phyloP scores from a whole-genome alignment of 2,329 filamentous ascomycete genomes.

The Gremmenia infestans region DNA sequence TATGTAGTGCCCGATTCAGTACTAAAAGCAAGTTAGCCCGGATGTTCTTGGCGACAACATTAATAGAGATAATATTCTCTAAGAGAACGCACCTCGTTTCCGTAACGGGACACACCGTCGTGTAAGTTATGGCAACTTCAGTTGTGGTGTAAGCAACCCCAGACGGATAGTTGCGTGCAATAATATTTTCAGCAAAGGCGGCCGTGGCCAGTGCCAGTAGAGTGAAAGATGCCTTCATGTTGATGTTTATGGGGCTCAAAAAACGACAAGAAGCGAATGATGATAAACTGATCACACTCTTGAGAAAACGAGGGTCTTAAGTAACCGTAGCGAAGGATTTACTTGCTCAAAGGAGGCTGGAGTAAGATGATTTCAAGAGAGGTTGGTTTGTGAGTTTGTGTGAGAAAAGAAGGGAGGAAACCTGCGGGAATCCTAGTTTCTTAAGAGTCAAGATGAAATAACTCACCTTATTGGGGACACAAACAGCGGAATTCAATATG shows the following conservation, averaged over 20 bases:
- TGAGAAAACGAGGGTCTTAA: slow-evolving; percentile 20
- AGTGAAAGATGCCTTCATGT: slow-evolving; percentile 27
- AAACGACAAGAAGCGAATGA: slow-evolving; percentile 10
- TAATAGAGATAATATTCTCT: not conserved
- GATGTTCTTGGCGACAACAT: not conserved
- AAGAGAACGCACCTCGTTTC: slow-evolving; percentile 16
- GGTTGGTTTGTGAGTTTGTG: slow-evolving; percentile 24
- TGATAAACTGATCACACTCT: slow-evolving; percentile 6
- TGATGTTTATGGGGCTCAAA: slow-evolving; percentile 9
- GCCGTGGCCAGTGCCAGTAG: slow-evolving; percentile 24
- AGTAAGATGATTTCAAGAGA: slow-evolving; percentile 12
- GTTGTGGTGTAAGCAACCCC: slow-evolving; percentile 14
- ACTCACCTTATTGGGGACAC: not conserved
- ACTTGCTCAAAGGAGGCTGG: slow-evolving; percentile 27
- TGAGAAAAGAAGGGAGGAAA: slow-evolving; percentile 15
- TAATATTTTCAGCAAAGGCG: slow-evolving; percentile 16
- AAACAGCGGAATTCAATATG: too few species aligned
- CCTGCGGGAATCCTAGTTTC: slow-evolving; percentile 17
- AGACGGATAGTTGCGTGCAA: slow-evolving; percentile 8
- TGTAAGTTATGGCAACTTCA: slow-evolving; percentile 20
- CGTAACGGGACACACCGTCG: slow-evolving; percentile 37
- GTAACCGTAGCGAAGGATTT: slow-evolving; percentile 45
- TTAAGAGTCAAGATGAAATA: slow-evolving; percentile 14
- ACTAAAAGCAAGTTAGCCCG: slow-evolving; percentile 8
- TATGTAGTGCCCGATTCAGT: slow-evolving; percentile 35